Evolutionary conservation across 2,329 filamentous ascomycete genomes (phyloP), one percentile per base, ranked within the genome.

Genomic region (Ophiostoma triangulosporum): DNA sequence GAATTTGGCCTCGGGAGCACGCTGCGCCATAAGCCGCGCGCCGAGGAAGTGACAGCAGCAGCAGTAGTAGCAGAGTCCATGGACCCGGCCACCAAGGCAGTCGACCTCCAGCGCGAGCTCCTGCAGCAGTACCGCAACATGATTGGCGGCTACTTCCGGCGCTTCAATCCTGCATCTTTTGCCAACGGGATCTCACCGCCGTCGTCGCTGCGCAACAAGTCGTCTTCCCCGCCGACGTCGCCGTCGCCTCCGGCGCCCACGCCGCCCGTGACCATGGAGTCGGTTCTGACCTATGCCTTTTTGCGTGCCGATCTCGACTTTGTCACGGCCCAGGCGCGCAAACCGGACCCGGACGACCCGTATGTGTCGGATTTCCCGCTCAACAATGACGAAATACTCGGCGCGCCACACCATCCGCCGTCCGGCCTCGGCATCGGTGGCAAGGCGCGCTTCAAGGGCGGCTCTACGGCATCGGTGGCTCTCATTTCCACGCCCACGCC

Each of bases 251-350:
- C 54, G 1, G 15, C 54, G 29, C 17, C 48, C 5, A 49, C 27
- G 2, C 49, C 52, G 1, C 56, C 58, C 14, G 74, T 83, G 33
- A 81, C 80, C 14, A 78, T 90, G 57, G 85, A 91, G 63, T 80
- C 86, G 1, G 81, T 95, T 33, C 73, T 98, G 52, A 86, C 86
- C 56, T 97, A 97, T 68, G 88, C 91, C 22, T 98, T 98, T 63
- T 75, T 98, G 49, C 86, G 88, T 61, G 89, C 90, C 32, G 93
- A 98, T 66, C 80, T 96, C 51, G 91, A 97, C 68, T 98, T 98
- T 63, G 83, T 97, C 53, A 80, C 85, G 6, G 89, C 88, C 1
- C 91, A 97, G 68, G 89, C 89, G 5, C 77, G 80, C 46, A 95
- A 94, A 65, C 76, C 82, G n/a, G 78, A 86, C 61, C 76, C 82